Evolutionary conservation across 306 rosid genomes (phyloP).

Genomic region (Hippophae tibetana): DNA sequence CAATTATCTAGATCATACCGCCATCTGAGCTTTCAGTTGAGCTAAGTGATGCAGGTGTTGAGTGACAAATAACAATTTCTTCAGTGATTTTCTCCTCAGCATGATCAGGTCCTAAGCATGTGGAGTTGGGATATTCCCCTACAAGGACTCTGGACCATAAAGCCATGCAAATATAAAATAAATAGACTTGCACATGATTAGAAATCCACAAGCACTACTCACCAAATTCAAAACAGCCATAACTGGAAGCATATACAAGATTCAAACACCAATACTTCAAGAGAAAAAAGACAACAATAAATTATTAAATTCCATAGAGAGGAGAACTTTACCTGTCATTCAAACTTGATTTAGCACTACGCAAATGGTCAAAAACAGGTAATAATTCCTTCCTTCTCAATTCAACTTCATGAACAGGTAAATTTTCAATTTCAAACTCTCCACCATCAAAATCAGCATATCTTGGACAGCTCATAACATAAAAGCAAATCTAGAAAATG

Average conservation of each 20-base stretch:
- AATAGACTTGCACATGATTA: slow-evolving; percentile 1
- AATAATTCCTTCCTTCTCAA: slow-evolving; percentile 60
- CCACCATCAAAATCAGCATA: slow-evolving; percentile 29
- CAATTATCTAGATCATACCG: slow-evolving; percentile 33
- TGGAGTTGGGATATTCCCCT: slow-evolving; percentile 32
- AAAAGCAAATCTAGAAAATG: slow-evolving; percentile 48
- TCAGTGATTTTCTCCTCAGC: slow-evolving; percentile 45
- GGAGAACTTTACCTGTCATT: slow-evolving; percentile 47
- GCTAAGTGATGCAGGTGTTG: slow-evolving; percentile 84
- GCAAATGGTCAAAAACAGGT: slow-evolving; percentile 75
- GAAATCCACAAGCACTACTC: neutral
- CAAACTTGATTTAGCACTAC: slow-evolving; percentile 56
- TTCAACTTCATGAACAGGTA: slow-evolving; percentile 66
- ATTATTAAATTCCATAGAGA: neutral
- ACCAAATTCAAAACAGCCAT: neutral
- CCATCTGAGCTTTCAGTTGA: slow-evolving; percentile 92
- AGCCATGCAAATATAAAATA: slow-evolving; percentile 20
- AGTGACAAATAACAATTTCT: slow-evolving; percentile 72
- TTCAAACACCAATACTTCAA: slow-evolving; percentile 8
- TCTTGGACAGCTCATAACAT: slow-evolving; percentile 36
- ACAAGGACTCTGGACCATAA: slow-evolving; percentile 43
- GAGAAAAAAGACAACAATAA: neutral
- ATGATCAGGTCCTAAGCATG: slow-evolving; percentile 32
- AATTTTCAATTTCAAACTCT: slow-evolving; percentile 71
- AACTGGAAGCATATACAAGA: slow-evolving; percentile 5